Evolutionary conservation across 768 basidiomycete species (phyloP), one percentile per base, ranked within the genome.

Genomic region (Kwoniella pini): DNA sequence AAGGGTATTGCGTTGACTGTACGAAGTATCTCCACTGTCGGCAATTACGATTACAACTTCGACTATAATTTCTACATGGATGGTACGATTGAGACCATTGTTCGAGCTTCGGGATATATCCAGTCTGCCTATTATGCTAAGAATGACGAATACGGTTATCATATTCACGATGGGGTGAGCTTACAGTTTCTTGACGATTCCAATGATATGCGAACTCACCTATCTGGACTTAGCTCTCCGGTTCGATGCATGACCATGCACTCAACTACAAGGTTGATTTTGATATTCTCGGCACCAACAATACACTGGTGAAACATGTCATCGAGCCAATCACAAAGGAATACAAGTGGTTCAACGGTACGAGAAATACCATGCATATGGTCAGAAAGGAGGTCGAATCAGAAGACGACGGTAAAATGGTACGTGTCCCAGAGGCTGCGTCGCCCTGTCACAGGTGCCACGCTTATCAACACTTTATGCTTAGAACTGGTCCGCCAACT

Each of bases 51-150:
- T 21, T 44, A 59, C 28, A 13, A 43, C 81, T 87, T 86, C 68
- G 86, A 86, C 63, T 87, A 87, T 67, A 82, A 82, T 4, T 87
- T 86, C 80, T 82, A 84, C 54, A 68, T 86, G 17, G 86, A 87
- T 63, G 86, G 86, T 4, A 85, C 84, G 2, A 82, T 87, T 17
- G 86, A 87, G 77, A 85, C 86, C 21, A 80, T 84, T 1, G 56
- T 69, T n/a, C 86, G 86, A 9, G 86, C 86, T 0, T 86, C 85
- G 3, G 86, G 86, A 1, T 87, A 87, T 69, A 79, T 87, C 57
- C 86, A 87, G 43, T 84, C 83, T 9, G 85, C 81, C 70, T 86
- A 84, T 81, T 82, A 83, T 42, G 64, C 80, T 1, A 70, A 80
- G 19, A 83, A 85, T 74, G 78, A 78, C 3, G 69, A 77, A 0